Evolutionary conservation across 129 eudicot species (phyloP), one percentile per base, ranked within the genome.

Genomic region (Helichrysum umbraculigerum): DNA sequence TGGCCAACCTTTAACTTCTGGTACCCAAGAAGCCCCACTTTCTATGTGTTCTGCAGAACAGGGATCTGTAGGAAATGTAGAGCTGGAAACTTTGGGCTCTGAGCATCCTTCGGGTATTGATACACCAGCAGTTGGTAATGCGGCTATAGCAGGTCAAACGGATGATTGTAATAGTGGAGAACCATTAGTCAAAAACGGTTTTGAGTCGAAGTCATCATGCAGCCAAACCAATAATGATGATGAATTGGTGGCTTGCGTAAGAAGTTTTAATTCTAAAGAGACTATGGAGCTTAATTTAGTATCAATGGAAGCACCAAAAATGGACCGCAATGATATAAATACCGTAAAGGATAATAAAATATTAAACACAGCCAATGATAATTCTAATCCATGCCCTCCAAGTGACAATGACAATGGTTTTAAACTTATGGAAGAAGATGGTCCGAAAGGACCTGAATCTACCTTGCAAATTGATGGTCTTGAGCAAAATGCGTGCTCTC

Each of bases 151-250:
- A 41, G 14, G 74, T 42, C 81, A 82, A 61, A 66, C 42, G 61
- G 83, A 81, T 78, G 90, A 83, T 79, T 70, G 57, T 63, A 78
- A 82, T 56, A 80, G 72, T 47, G 75, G 77, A 79, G 91, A 77
- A 21, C 76, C 58, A 25, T 51, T 66, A 19, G 32, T 66, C 25
- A 51, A 68, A 17, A 87, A 83, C 73, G 88, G 84, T 21, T 81
- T 87, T 56, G 89, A 87, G 74, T 86, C 88, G 20, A 96, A 84
- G 74, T 89, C 96, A 15, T 84, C 86, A 73, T 83, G 91, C 86
- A 85, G 85, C 30, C 86, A 70, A 52, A 79, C 84, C 68, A 74
- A 83, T 71, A 80, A 69, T 54, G 77, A 60, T 60, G 79, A 82
- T 81, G 89, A 84, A 30, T 74, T 64, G 39, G 62, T 52, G 74